These are phyloP conservation scores for Cercospora sojina DNA, from an alignment of 2,329 filamentous ascomycete species.

Conservation along the genomic window DNA sequence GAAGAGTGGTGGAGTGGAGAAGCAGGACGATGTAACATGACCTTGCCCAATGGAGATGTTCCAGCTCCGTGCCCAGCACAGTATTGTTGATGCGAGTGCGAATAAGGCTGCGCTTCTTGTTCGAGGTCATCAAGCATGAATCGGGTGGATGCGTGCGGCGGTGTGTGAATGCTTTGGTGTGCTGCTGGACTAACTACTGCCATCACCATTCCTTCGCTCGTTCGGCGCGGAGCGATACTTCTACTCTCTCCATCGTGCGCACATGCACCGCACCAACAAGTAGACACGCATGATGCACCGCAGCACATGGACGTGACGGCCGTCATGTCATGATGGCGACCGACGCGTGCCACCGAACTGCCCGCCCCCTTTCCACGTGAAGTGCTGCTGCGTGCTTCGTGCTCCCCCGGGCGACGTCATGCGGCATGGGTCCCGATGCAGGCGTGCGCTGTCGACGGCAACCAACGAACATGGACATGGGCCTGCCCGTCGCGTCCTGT, in stretches of 20 bases:
- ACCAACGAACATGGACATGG: neutral
- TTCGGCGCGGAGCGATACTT: neutral
- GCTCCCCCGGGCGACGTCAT: neutral
- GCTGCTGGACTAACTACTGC: neutral
- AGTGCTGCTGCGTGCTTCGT: neutral
- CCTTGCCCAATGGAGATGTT: slow-evolving; percentile 7
- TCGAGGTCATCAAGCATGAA: neutral
- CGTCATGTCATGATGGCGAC: neutral
- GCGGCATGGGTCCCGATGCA: neutral
- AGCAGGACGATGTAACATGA: slow-evolving; percentile 11
- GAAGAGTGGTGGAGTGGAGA: neutral
- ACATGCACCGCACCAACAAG: neutral
- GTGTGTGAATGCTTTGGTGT: neutral
- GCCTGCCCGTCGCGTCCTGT: neutral
- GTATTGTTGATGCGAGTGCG: neutral
- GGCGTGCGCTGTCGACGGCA: neutral
- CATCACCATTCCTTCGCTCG: neutral
- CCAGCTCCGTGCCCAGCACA: neutral
- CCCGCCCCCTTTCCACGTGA: neutral
- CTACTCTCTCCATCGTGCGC: neutral
- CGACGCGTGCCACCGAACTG: neutral
- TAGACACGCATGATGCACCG: neutral
- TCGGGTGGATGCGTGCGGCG: neutral
- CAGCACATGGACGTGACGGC: neutral
- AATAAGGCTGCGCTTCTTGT: neutral